Conservation (phyloP, 805 yeast species). For the Metschnikowia hibisci region DNA sequence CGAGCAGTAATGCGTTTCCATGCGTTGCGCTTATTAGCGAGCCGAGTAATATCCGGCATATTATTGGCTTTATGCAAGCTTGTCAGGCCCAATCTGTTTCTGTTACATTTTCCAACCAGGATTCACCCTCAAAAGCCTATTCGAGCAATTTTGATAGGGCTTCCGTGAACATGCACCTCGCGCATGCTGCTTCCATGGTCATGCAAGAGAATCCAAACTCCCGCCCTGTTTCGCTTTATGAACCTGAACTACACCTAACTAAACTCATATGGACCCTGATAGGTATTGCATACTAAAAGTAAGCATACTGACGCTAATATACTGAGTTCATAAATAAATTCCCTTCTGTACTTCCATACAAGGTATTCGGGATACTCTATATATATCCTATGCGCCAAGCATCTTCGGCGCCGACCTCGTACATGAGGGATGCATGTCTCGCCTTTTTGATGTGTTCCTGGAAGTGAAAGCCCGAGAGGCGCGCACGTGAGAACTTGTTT, state of each 20-base stretch:
- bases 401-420: too few relatives aligned
- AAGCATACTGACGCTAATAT: too few relatives aligned
- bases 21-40: conserved; percentile 1
- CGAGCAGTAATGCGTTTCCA: background rate
- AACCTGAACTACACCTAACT: too few relatives aligned
- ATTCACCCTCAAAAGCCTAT: background rate
- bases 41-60: background rate
- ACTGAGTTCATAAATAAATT: too few relatives aligned
- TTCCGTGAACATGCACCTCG: background rate
- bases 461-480: background rate
- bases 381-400: too few relatives aligned
- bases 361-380: too few relatives aligned
- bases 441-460: too few relatives aligned
- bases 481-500: background rate
- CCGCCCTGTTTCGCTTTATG: too few relatives aligned
- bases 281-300: too few relatives aligned
- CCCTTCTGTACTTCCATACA: too few relatives aligned
- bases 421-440: too few relatives aligned
- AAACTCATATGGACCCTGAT: too few relatives aligned
- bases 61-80: background rate
- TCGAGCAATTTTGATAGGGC: background rate
- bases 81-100: background rate
- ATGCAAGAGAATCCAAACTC: background rate
- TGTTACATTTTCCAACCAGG: background rate
- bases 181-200: background rate